Evolutionary conservation across 1,139 yeast genomes (phyloP), one percentile per base, ranked within the genome.

Genomic region (Hyphopichia khmerensis): DNA sequence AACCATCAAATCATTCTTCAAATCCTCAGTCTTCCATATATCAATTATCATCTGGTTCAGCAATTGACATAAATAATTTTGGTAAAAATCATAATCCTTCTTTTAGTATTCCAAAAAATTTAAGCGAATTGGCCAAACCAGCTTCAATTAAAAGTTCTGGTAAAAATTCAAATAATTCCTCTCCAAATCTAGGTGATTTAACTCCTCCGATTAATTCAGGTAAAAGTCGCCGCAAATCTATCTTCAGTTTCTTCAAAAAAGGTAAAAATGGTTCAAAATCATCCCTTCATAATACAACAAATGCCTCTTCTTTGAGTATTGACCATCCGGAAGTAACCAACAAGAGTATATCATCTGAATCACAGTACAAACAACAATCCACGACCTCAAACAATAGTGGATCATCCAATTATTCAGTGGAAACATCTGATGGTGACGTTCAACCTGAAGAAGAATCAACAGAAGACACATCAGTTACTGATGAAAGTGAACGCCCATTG

Each of bases 11-110:
- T 41, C 7, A 21, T 14, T 5, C 23, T 21, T 27, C 38, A 13
- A 23, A 15, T 26, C 19, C 33, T 14, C 27, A 41, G 24, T 18
- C 40, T 8, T 27, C 30, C 7, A 36, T 67, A 16, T 68, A 62
- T 45, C 56, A 59, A 41, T 52, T 65, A 38, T 53, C 69, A n/a
- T 52, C 65, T 36, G 75, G 75, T 2, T 72, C 77, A 18, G 69
- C 67, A 8, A 55, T 73, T 40, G 75, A 72, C 53, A 60, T 73
- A 36, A 49, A 64, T 16, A 69, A 69, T 45, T 73, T 73, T 52
- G 79, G 79, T n/a, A 62, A 64, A 43, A 56, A 48, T 41, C 56
- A 71, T 50, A 63, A 64, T 43, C 79, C 79, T n/a, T 62, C 74
- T 0, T 72, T 69, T 45, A 47, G 48, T 35, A 35, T 44, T 24